Base-by-base conservation (phyloP, 306 rosid species). In the Quercus wislizeni region DNA sequence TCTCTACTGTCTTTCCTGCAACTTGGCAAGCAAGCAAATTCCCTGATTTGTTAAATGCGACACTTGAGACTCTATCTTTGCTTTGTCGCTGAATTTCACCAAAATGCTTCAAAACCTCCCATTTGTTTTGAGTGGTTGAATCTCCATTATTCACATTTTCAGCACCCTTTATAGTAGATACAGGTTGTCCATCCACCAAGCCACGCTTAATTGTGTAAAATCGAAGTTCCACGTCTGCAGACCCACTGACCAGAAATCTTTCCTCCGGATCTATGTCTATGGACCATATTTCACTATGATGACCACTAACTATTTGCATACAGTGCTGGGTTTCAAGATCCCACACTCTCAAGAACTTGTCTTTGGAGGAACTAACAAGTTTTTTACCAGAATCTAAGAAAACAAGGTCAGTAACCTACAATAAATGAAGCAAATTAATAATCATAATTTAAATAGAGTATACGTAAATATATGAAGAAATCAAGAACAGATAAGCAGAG, bases 281-380 rank as follows among this genome's bases (percentile, higher is more conserved):
- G 61, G 99, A 87, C 99, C 98, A 95, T 77, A 95, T 90, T 89
- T 95, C 99, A 86, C 92, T 92, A 72, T 95, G 98, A 84, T 95
- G 96, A 8, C 98, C 98, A 70, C 97, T 87, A 55, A 92, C 90
- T 79, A 90, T 95, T 87, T 95, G 99, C 91, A 92, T 90, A 77
- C 99, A 95, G 74, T 92, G 95, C 86, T 95, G 97, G n/a, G 95
- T 95, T 56, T 95, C 99, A 77, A 92, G 92, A 88, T 91, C 97
- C 99, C 99, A 95, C 57, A 92, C 99, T 89, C 97, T 91, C 85
- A 95, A 87, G 74, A 91, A 92, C 83, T 91, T 92, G 82, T 95
- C 99, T 83, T 95, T 95, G 30, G 99, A 95, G 55, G 98, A 92
- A 75, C 91, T 92, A 46, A 95, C 90, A 18, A 95, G 90, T 76